These are phyloP conservation scores for Hsuehochloa calcarea DNA, from an alignment of 176 grass and related monocot species.

Conservation along the genomic window DNA sequence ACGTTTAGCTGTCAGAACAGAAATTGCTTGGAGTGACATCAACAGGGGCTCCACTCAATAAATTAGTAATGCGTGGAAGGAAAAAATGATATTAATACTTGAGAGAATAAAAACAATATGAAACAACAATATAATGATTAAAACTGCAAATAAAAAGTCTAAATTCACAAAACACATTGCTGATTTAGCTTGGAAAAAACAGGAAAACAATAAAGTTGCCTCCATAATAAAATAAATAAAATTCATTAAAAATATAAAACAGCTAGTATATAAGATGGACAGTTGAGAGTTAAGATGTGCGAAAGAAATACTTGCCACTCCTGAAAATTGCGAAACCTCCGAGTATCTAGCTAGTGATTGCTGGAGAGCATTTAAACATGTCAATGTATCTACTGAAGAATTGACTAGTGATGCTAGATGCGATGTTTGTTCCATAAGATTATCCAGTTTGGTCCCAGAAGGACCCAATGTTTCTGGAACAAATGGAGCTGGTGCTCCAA, in stretches of 20 bases:
- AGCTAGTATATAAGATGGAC: not conserved
- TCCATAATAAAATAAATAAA: not conserved
- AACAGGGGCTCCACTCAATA: not conserved
- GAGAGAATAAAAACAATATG: not conserved
- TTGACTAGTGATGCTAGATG: constrained; percentile 57
- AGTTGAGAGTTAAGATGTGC: not conserved
- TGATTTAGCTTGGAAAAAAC: not conserved
- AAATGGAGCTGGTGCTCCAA: constrained; percentile 44
- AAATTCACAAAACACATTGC: not conserved
- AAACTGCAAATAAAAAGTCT: not conserved
- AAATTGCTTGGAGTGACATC: not conserved
- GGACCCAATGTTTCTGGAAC: constrained; percentile 55
- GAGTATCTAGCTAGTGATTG: constrained; percentile 54
- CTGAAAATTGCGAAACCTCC: constrained; percentile 42
- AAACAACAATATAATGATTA: not conserved
- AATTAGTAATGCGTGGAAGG: not conserved
- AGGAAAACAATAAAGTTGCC: not conserved
- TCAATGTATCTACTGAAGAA: constrained; percentile 59
- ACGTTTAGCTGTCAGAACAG: not conserved
- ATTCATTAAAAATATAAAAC: not conserved
- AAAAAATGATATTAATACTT: constrained; percentile 7
- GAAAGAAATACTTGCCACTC: constrained; percentile 54
- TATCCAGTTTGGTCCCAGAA: constrained; percentile 42
- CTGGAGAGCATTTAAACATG: constrained; percentile 49
- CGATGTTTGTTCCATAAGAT: constrained; percentile 53